Percentiles rank a stretch among this genome's conserved stretches.
These are phyloP conservation scores for Backusella westeae DNA, from an alignment of 192 early-diverging fungal species.

Conservation along the genomic window DNA sequence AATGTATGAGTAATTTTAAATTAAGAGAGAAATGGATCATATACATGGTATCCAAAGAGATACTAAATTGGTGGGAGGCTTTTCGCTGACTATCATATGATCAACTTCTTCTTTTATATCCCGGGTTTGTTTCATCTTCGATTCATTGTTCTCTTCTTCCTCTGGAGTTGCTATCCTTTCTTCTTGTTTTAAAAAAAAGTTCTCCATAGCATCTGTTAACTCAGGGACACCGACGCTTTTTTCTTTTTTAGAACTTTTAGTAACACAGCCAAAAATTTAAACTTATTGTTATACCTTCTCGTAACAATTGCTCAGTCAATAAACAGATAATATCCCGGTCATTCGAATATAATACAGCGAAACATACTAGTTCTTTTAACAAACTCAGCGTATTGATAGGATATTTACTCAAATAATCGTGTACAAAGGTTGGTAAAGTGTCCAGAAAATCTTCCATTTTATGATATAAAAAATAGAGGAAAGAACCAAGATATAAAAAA, in stretches of 20 bases:
- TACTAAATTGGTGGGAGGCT: not conserved
- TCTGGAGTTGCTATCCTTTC: not conserved
- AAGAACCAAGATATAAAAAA: not conserved
- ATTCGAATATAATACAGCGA: conserved; percentile 36
- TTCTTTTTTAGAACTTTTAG: not conserved
- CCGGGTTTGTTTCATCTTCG: not conserved
- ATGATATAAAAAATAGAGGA: not conserved
- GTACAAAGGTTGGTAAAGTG: conserved; percentile 36
- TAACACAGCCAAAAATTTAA: not conserved
- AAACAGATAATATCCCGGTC: conserved; percentile 17
- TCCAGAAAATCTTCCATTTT: conserved; percentile 32
- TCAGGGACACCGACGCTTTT: not conserved
- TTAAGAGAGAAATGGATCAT: not conserved
- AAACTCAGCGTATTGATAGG: conserved; percentile 27
- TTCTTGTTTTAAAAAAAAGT: not conserved
- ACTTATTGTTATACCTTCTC: not conserved
- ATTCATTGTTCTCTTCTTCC: not conserved
- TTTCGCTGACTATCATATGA: not conserved
- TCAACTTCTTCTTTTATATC: not conserved
- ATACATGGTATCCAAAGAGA: not conserved
- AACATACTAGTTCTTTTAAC: conserved; percentile 32
- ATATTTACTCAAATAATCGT: conserved; percentile 21
- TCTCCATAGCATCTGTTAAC: not conserved
- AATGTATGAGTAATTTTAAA: not conserved
- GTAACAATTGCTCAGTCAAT: not conserved